A percentile compares a stretch with the other conserved stretches of the same genome.
phyloP scores from a whole-genome alignment of 768 basidiomycete genomes.

The Dacryopinax primogenitus region DNA sequence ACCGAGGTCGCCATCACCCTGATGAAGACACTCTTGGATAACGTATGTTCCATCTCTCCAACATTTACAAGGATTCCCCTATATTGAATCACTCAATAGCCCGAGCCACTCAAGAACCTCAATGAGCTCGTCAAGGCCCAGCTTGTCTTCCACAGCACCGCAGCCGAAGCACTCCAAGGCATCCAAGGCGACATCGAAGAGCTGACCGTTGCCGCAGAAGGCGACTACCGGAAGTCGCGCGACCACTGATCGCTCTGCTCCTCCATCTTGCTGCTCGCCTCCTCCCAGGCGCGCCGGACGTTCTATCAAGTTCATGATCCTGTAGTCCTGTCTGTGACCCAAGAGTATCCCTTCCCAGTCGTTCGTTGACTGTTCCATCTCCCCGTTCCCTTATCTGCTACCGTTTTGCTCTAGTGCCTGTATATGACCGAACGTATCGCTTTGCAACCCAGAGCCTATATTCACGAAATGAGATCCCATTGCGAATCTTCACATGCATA shows the following conservation, averaged over 20 bases:
- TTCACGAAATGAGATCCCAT: not conserved
- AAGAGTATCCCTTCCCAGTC: not conserved
- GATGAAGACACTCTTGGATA: conserved; percentile 97
- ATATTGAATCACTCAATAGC: conserved; percentile 35
- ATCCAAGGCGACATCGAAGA: conserved; percentile 90
- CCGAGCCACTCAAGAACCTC: conserved; percentile 89
- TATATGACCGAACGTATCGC: not conserved
- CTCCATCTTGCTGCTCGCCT: conserved; percentile 9
- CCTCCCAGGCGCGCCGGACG: not conserved
- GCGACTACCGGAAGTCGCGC: conserved; percentile 89
- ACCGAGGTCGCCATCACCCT: conserved; percentile 93
- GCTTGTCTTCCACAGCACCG: conserved; percentile 58
- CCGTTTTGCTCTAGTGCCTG: not conserved
- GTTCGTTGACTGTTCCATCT: not conserved
- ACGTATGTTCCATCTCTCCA: conserved; percentile 44
- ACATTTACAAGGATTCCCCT: not conserved
- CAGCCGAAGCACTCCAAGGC: conserved; percentile 66
- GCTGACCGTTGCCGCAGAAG: conserved; percentile 81
- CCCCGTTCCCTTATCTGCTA: not conserved
- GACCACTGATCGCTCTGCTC: conserved; percentile 57
- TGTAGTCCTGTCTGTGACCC: not conserved
- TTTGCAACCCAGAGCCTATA: not conserved
- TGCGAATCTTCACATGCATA: too few species aligned
- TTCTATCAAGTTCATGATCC: too few species aligned
- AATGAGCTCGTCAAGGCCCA: conserved; percentile 88